Base-by-base conservation (phyloP, 495 filamentous ascomycete species). In the Podospora pseudocomata region DNA sequence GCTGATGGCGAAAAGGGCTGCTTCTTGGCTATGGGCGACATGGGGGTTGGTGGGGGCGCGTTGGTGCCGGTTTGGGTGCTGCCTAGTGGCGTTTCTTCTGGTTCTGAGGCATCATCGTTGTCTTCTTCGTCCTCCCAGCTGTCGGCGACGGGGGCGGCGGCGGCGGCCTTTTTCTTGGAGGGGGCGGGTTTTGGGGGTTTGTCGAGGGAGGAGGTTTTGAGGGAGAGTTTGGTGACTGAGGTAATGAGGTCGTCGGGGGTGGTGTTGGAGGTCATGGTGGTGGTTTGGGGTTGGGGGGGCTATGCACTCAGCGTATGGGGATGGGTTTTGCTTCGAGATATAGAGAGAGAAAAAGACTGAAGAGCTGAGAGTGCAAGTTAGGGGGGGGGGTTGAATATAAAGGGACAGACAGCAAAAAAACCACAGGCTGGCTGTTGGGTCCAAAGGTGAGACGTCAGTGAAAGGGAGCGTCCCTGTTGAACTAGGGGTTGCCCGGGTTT, bases 51-150 rank as follows among this genome's bases (percentile, higher is more conserved):
- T 5, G 88, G 84, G 6, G 86, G 86, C 20, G 88, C 87, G 1
- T 75, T 69, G 19, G 72, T 75, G 67, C 71, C 75, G 44, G 64
- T 67, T 80, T 39, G 56, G 60, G 32, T 59, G 44, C 58, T 68
- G 65, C 54, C 34, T 54, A 67, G 19, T 27, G 70, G 70, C 0
- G 70, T 68, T 15, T 57, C 39, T 27, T 68, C 65, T 64, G 71
- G 9, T 44, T 84, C 86, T 19, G 76, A 79, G 63, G 77, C 78
- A 73, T 81, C 39, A 70, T 83, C 78, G 60, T 82, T 7, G 30
- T 32, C 30, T 32, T 32, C 30, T 65, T 91, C 92, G 76, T 93
- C 92, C 79, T 97, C 93, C 92, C 93, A 96, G 68, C 91, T 93
- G 73, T 95, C 92, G 65, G 86, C 89, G 32, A 93, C 82, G 49